Percentiles rank a stretch among this genome's conserved stretches.
Evolutionary conservation across 2,329 filamentous ascomycete genomes (phyloP).

Genomic region (Scedosporium dehoogii): DNA sequence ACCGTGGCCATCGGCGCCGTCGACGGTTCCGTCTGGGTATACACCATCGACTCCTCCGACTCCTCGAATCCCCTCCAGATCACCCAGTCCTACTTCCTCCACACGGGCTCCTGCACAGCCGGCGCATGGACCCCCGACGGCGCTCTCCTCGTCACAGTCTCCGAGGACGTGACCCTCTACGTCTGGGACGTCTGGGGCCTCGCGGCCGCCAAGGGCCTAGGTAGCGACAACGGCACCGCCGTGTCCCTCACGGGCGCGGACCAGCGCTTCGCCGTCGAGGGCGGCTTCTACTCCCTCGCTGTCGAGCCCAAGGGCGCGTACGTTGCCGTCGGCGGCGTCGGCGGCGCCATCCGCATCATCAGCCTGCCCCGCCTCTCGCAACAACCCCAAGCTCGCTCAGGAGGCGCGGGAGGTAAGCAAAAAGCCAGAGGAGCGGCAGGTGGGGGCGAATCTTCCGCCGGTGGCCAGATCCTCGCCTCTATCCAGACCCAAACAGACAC

Average conservation of each 20-base stretch:
- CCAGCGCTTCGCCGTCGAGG: slow-evolving; percentile 85
- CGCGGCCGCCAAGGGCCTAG: slow-evolving; percentile 49
- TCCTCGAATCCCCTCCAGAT: slow-evolving; percentile 58
- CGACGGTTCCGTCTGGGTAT: slow-evolving; percentile 93
- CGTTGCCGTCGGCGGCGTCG: slow-evolving; percentile 78
- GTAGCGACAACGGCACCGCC: slow-evolving; percentile 50
- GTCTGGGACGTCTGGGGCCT: slow-evolving; percentile 88
- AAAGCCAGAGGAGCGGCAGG: slow-evolving; percentile 26
- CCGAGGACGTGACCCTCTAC: slow-evolving; percentile 79
- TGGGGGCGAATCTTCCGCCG: slow-evolving; percentile 28
- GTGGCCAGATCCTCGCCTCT: slow-evolving; percentile 64
- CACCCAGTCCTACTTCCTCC: slow-evolving; percentile 84
- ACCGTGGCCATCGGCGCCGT: slow-evolving; percentile 78
- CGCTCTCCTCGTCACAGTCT: slow-evolving; percentile 74
- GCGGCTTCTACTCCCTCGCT: slow-evolving; percentile 81
- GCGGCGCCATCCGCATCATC: slow-evolving; percentile 75
- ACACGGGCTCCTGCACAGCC: slow-evolving; percentile 77
- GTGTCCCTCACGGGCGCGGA: slow-evolving; percentile 71
- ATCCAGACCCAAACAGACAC: slow-evolving; percentile 67
- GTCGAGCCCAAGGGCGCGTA: slow-evolving; percentile 71
- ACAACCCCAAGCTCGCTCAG: slow-evolving; percentile 12
- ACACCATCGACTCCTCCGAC: slow-evolving; percentile 66
- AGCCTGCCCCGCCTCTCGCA: slow-evolving; percentile 59
- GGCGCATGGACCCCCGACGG: slow-evolving; percentile 88
- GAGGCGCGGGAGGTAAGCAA: slow-evolving; percentile 14